Evolutionary conservation across 352 stramenopile genomes (phyloP).

Genomic region (Globisporangium iwayamae): DNA sequence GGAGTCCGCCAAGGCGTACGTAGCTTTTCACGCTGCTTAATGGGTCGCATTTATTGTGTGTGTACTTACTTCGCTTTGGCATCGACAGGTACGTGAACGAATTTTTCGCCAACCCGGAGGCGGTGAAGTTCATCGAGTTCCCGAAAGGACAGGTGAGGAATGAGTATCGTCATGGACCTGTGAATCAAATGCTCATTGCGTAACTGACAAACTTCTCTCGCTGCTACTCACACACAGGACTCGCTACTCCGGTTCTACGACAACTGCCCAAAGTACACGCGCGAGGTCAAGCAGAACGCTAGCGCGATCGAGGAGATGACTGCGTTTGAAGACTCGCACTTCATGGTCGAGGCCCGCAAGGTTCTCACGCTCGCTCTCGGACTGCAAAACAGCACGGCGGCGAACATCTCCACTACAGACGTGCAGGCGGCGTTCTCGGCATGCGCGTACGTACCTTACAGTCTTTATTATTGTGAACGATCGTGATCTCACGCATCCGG

Average conservation of each 20-base stretch:
- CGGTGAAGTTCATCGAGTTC: constrained; percentile 51
- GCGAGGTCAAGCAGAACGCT: constrained; percentile 50
- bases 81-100: constrained; percentile 39
- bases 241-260: constrained; percentile 67
- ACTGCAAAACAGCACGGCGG: constrained; percentile 19
- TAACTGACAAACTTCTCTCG: neutral
- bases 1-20: constrained; percentile 52
- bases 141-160: constrained; percentile 14
- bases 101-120: constrained; percentile 56
- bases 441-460: constrained; percentile 43
- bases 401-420: constrained; percentile 32
- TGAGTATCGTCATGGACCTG: neutral
- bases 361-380: constrained; percentile 37
- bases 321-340: constrained; percentile 31
- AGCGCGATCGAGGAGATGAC: constrained; percentile 36
- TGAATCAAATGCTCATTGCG: neutral
- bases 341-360: constrained; percentile 26
- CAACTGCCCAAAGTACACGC: constrained; percentile 51
- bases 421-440: constrained; percentile 50
- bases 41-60: neutral
- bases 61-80: neutral
- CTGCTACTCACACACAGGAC: constrained; percentile 27
- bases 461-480: too few relatives aligned
- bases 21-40: neutral
- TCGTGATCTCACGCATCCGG: too few relatives aligned